A percentile compares a stretch with the other conserved stretches of the same genome.
These are phyloP conservation scores for Pichia sp. DNA, from an alignment of 1,139 yeast genomes.

Conservation along the genomic window DNA sequence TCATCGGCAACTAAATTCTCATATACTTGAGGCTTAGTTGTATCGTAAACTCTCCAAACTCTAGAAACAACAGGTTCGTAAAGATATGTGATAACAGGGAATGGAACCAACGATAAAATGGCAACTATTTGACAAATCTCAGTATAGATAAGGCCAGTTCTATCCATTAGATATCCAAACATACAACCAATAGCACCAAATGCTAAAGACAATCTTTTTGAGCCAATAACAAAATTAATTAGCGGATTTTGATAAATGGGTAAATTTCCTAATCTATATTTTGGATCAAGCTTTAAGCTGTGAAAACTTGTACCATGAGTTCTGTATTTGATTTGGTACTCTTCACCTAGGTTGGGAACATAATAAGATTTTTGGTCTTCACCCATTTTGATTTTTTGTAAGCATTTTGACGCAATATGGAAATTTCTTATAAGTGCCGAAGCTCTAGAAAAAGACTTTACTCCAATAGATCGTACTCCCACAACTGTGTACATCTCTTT, in stretches of 20 bases:
- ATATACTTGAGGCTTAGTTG: conserved; percentile 55
- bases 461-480: not conserved
- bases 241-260: conserved; percentile 54
- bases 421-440: not conserved
- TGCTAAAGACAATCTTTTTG: conserved; percentile 47
- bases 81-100: conserved; percentile 45
- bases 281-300: conserved; percentile 25
- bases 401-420: not conserved
- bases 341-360: conserved; percentile 20
- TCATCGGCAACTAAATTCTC: conserved; percentile 57
- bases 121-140: conserved; percentile 42
- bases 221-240: conserved; percentile 45
- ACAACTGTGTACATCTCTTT: not conserved
- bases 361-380: conserved; percentile 24
- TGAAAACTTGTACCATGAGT: conserved; percentile 25
- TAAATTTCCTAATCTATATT: conserved; percentile 44
- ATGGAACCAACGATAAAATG: conserved; percentile 39
- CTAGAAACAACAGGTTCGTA: conserved; percentile 65
- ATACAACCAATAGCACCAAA: conserved; percentile 49
- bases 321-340: conserved; percentile 21
- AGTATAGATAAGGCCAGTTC: conserved; percentile 52
- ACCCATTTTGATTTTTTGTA: conserved; percentile 22
- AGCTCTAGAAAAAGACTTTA: not conserved
- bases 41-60: conserved; percentile 62
- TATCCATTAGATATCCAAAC: conserved; percentile 47